Evolutionary conservation across 345 rosid species (phyloP), one percentile per base, ranked within the genome.

Genomic region (Eucalyptus globulus): DNA sequence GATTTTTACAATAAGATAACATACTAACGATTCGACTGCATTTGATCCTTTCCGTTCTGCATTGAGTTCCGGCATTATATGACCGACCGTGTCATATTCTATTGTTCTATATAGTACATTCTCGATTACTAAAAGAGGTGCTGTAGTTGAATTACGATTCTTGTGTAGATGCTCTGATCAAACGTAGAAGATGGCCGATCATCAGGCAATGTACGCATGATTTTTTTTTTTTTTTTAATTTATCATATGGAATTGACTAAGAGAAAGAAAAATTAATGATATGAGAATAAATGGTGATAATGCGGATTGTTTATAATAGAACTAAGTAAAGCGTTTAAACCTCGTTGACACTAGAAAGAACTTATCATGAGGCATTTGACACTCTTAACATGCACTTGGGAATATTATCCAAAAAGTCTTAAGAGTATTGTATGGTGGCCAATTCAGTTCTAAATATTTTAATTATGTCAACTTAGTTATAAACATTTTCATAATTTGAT

Each of bases 391-490:
- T 31, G 21, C 22, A 21, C 24, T 69, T 69, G 24, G 80, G 13
- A 9, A 34, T 34, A 17, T 17, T 69, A 9, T 31, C 13, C 22
- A 31, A 31, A 31, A 67, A 16, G 2, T 67, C 4, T 17, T 31
- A 31, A 67, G 12, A 2, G 3, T 16, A 67, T 31, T 67, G 11
- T 69, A 31, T 3, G 4, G 12, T 0, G 6, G 22, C 1, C 2
- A 31, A 69, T 16, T 31, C 2, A 31, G 0, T 31, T 17, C 0
- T 69, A 17, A 34, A 34, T 0, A 0, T 17, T 72, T 34, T 9
- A 69, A 34, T 34, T 15, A 1, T 17, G 2, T 4, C 3, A 34
- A 31, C 17, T 65, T 31, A 31, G 1, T 69, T 10, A 2, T 14
- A 67, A 67, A 14, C 0, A 4, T n/a, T 67, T 67, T 67, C 3